Evolutionary conservation across 2,329 filamentous ascomycete species (phyloP), one percentile per base, ranked within the genome.

Genomic region (Fonsecaea erecta): DNA sequence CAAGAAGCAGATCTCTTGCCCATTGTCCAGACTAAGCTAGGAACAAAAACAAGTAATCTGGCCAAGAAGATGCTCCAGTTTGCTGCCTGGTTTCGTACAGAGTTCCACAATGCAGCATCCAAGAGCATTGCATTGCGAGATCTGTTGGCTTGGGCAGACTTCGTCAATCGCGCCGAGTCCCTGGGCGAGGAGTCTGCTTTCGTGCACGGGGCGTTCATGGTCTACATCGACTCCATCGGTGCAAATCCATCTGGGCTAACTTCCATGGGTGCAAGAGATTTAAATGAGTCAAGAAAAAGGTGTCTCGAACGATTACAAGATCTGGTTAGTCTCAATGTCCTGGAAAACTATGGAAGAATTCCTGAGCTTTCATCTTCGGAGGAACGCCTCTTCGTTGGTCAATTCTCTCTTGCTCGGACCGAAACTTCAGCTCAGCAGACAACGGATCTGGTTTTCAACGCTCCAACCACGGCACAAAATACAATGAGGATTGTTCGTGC

Each of bases 141-240:
- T 76, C 88, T 97, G 6, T 84, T 99, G 24, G 90, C 91, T 6
- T 99, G 95, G 95, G 90, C 95, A 12, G 88, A 93, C 37, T 99
- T 99, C 75, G 86, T 97, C 76, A 97, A 97, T 75, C 84, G 84
- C 28, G 88, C 83, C 66, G 74, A 81, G 14, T 76, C 78, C 35
- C 73, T 79, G 4, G 81, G 88, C 67, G 76, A 77, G 0, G 71
- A 81, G 32, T 82, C 84, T 66, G 80, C 81, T 12, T 77, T 90
- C 14, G 79, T 97, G 1, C 93, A 99, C 73, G 95, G 96, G 67
- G 95, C 95, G 34, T 90, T 93, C 1, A 93, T 97, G 77, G 93
- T 99, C 0, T 99, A 96, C 73, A 90, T 99, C 64, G 96, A 99
- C 75, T 95, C 93, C 1, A 85, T 99, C 16, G 95, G 95, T 35